phyloP scores from a whole-genome alignment of 495 filamentous ascomycete genomes.

The Talaromyces proteolyticus region DNA sequence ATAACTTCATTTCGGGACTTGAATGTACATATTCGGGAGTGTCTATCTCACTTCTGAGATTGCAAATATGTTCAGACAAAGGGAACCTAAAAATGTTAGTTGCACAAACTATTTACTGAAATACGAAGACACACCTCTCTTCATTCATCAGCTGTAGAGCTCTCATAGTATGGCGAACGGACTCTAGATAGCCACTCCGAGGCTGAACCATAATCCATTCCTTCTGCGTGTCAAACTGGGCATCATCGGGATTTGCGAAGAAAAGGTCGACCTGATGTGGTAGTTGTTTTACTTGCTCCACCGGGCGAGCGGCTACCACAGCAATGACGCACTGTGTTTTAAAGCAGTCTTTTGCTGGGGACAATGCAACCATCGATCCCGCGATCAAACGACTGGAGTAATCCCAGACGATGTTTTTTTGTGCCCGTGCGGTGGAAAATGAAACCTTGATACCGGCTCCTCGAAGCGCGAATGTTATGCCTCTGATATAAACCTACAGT shows the following conservation, averaged over 20 bases:
- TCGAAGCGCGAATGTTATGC: conserved; percentile 52
- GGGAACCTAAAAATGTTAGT: conserved; percentile 46
- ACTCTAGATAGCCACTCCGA: conserved; percentile 66
- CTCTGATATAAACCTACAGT: conserved; percentile 58
- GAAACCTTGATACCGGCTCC: conserved; percentile 63
- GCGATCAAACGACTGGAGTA: conserved; percentile 67
- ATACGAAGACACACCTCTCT: conserved; percentile 44
- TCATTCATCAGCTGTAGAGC: conserved; percentile 66
- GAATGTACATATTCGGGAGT: conserved; percentile 44
- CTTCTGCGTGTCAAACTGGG: conserved; percentile 60
- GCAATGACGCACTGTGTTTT: conserved; percentile 61
- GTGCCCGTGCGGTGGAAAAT: conserved; percentile 63
- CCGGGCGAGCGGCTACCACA: conserved; percentile 64
- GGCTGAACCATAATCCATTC: conserved; percentile 79
- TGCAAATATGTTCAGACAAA: conserved; percentile 54
- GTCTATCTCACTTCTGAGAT: conserved; percentile 36
- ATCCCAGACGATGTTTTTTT: conserved; percentile 69
- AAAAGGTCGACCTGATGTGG: conserved; percentile 74
- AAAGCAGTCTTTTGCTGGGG: conserved; percentile 59
- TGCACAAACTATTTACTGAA: conserved; percentile 31
- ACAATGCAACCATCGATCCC: conserved; percentile 67
- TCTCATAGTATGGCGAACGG: conserved; percentile 61
- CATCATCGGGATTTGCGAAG: conserved; percentile 55
- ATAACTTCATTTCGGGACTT: conserved; percentile 42
- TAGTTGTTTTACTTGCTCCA: conserved; percentile 52